Percentiles rank a stretch among this genome's conserved stretches.
phyloP scores from a whole-genome alignment of 2,329 filamentous ascomycete genomes.

The Talaromyces sp. region DNA sequence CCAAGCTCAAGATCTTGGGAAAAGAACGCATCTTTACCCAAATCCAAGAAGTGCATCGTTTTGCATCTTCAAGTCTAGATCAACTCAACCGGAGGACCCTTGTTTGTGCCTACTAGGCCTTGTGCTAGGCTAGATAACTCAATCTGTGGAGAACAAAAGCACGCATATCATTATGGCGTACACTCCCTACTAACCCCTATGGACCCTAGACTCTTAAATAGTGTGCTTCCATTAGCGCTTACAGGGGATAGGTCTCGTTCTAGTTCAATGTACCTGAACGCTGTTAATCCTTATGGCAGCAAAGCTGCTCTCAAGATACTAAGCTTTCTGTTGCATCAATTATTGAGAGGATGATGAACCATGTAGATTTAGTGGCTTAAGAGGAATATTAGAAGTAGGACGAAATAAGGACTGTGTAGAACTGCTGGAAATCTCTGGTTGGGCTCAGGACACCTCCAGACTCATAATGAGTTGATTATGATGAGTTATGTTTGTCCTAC shows the following conservation, averaged over 20 bases:
- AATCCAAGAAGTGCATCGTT: neutral
- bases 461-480: too few species aligned
- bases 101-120: too few species aligned
- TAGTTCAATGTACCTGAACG: too few species aligned
- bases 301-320: neutral
- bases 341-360: neutral
- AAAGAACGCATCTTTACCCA: neutral
- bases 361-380: neutral
- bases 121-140: too few species aligned
- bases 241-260: neutral
- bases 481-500: too few species aligned
- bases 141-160: neutral
- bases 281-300: neutral
- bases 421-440: too few species aligned
- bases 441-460: too few species aligned
- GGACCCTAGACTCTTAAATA: neutral
- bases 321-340: neutral
- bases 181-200: neutral
- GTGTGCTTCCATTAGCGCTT: neutral
- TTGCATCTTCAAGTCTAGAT: neutral
- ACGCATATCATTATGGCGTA: neutral
- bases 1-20: neutral
- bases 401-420: too few species aligned
- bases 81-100: too few species aligned
- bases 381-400: too few species aligned